Conservation (phyloP, 2,329 filamentous ascomycete genomes). For the Penicillium sp. region DNA sequence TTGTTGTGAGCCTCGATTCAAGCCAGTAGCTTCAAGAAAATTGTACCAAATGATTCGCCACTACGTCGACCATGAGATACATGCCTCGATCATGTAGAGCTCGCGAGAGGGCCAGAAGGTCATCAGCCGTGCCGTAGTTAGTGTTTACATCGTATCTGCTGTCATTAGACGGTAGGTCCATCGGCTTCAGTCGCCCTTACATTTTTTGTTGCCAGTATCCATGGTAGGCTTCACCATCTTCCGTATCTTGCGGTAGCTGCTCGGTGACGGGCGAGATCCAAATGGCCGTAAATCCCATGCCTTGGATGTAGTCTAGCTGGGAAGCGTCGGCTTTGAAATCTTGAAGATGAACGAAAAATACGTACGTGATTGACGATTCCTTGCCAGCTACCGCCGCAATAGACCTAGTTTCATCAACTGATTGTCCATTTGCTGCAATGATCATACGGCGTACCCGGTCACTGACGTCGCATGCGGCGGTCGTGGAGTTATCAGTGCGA, state of each 20-base stretch:
- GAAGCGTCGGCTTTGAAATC: not conserved
- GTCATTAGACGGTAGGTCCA: not conserved
- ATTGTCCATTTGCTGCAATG: not conserved
- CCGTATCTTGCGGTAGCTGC: constrained; percentile 35
- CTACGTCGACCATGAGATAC: constrained; percentile 62
- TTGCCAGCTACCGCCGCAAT: constrained; percentile 52
- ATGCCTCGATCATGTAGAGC: constrained; percentile 57
- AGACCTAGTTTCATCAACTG: constrained; percentile 26
- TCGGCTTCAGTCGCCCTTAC: constrained; percentile 9
- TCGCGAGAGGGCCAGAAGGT: constrained; percentile 56
- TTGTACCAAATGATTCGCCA: constrained; percentile 30
- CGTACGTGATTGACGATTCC: constrained; percentile 42
- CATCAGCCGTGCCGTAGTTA: constrained; percentile 58
- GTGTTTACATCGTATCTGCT: constrained; percentile 48
- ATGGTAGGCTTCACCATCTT: constrained; percentile 46
- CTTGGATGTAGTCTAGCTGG: constrained; percentile 50
- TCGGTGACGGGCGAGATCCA: constrained; percentile 50
- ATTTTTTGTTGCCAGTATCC: constrained; percentile 52
- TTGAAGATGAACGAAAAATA: too few relatives aligned
- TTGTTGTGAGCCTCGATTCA: not conserved
- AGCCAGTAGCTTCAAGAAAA: not conserved
- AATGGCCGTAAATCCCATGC: constrained; percentile 49
- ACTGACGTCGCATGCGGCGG: constrained; percentile 30
- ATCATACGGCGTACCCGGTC: constrained; percentile 18
- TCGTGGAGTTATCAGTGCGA: constrained; percentile 40